These are phyloP conservation scores for Russula olivacea DNA, from an alignment of 768 basidiomycete genomes.

Conservation along the genomic window DNA sequence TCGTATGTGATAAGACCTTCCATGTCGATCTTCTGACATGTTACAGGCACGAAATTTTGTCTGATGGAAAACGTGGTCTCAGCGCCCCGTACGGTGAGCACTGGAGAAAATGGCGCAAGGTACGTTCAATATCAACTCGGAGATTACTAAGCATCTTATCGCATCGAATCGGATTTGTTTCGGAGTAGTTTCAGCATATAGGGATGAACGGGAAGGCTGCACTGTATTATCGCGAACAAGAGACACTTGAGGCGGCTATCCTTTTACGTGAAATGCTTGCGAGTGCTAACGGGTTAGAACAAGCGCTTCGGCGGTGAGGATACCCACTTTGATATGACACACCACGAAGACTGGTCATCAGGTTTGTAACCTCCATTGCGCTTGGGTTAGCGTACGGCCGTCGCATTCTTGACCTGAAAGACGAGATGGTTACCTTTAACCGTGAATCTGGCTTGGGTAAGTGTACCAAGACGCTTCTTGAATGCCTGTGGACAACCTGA, in stretches of 20 bases:
- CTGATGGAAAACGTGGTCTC: conserved; percentile 12
- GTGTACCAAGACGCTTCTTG: background rate
- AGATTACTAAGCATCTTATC: background rate
- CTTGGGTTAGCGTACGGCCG: conserved; percentile 11
- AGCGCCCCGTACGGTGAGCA: conserved; percentile 7
- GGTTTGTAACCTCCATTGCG: conserved; percentile 14
- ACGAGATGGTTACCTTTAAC: conserved; percentile 11
- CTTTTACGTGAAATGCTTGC: conserved; percentile 16
- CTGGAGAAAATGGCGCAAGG: conserved; percentile 20
- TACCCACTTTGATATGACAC: background rate
- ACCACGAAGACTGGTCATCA: background rate
- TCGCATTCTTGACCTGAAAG: conserved; percentile 9
- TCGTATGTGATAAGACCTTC: background rate
- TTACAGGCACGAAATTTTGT: conserved; percentile 21
- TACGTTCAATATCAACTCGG: background rate
- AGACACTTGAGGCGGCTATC: conserved; percentile 16
- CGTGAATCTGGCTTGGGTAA: background rate
- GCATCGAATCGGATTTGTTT: background rate
- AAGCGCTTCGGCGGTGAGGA: conserved; percentile 11
- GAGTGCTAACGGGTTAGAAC: background rate
- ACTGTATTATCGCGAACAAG: conserved; percentile 14
- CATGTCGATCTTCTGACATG: background rate
- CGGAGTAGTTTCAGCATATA: conserved; percentile 9
- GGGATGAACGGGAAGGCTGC: conserved; percentile 14
- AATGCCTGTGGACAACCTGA: background rate